A percentile compares a stretch with the other conserved stretches of the same genome.
These are phyloP conservation scores for Xylaria longipes DNA, from an alignment of 495 filamentous ascomycete genomes.

Conservation along the genomic window DNA sequence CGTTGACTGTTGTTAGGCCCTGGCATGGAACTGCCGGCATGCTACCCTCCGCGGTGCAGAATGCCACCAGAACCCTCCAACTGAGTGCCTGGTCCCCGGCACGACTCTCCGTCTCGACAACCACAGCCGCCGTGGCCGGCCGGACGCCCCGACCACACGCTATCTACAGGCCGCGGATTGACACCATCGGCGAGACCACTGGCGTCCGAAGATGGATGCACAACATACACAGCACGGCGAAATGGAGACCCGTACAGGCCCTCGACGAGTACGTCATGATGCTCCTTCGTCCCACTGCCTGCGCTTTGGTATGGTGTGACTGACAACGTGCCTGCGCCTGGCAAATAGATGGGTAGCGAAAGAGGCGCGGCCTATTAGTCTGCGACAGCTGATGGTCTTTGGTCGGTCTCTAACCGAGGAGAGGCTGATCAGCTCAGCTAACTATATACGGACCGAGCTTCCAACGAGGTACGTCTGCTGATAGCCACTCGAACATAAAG, in stretches of 20 bases:
- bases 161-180: not conserved
- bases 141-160: conserved; percentile 1
- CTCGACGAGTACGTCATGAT: conserved; percentile 76
- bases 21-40: conserved; percentile 58
- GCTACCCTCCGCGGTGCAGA: conserved; percentile 51
- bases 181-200: not conserved
- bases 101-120: conserved; percentile 21
- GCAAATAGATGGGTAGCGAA: conserved; percentile 79
- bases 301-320: conserved; percentile 28
- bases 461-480: conserved; percentile 71
- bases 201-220: conserved; percentile 27
- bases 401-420: conserved; percentile 85
- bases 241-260: conserved; percentile 82
- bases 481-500: not conserved
- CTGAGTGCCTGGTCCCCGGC: conserved; percentile 35
- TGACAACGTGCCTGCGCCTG: conserved; percentile 30
- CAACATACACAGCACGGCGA: conserved; percentile 52
- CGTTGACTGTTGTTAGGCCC: not conserved
- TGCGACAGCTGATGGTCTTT: conserved; percentile 94
- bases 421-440: conserved; percentile 89
- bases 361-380: conserved; percentile 83
- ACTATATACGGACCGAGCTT: conserved; percentile 95
- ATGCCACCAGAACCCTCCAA: conserved; percentile 51
- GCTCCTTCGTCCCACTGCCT: not conserved
- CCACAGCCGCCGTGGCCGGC: not conserved